Percentiles rank a stretch among this genome's conserved stretches.
phyloP scores from a whole-genome alignment of 495 filamentous ascomycete genomes.

The Endocarpon pusillum region DNA sequence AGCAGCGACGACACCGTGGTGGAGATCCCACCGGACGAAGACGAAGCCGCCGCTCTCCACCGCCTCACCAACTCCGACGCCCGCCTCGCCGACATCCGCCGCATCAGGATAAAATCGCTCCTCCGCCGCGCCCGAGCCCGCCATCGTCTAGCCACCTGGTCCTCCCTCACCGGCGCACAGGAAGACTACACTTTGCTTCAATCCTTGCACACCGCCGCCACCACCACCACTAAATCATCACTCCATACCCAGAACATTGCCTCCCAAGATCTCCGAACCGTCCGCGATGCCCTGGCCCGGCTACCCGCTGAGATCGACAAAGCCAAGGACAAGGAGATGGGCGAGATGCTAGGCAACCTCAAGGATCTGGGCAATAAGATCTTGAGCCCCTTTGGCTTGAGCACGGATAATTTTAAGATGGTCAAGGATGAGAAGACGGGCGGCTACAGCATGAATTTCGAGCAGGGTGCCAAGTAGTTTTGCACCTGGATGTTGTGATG shows the following conservation, averaged over 20 bases:
- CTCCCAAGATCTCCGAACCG: constrained; percentile 43
- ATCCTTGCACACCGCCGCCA: constrained; percentile 20
- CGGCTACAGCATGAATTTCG: constrained; percentile 80
- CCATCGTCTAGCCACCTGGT: constrained; percentile 58
- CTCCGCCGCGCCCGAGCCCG: constrained; percentile 68
- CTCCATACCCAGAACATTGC: constrained; percentile 32
- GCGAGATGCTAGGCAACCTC: constrained; percentile 91
- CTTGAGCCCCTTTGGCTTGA: constrained; percentile 81
- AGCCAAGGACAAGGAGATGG: constrained; percentile 72
- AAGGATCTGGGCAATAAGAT: constrained; percentile 87
- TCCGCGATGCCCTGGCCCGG: constrained; percentile 42
- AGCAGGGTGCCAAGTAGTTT: too few relatives aligned
- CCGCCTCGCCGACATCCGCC: constrained; percentile 44
- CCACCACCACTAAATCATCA: constrained; percentile 9
- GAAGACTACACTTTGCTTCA: constrained; percentile 54
- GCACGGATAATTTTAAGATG: constrained; percentile 86
- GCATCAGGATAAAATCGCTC: constrained; percentile 69
- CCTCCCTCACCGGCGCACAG: constrained; percentile 59
- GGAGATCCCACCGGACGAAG: constrained; percentile 36
- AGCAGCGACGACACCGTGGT: constrained; percentile 22
- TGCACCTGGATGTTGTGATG: too few relatives aligned
- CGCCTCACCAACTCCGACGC: constrained; percentile 32
- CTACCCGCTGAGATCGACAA: constrained; percentile 51
- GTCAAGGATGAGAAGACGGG: constrained; percentile 77
- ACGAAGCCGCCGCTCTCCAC: constrained; percentile 38